Evolutionary conservation across 441 rosid genomes (phyloP).

Genomic region (Heliophila coronopifolia): DNA sequence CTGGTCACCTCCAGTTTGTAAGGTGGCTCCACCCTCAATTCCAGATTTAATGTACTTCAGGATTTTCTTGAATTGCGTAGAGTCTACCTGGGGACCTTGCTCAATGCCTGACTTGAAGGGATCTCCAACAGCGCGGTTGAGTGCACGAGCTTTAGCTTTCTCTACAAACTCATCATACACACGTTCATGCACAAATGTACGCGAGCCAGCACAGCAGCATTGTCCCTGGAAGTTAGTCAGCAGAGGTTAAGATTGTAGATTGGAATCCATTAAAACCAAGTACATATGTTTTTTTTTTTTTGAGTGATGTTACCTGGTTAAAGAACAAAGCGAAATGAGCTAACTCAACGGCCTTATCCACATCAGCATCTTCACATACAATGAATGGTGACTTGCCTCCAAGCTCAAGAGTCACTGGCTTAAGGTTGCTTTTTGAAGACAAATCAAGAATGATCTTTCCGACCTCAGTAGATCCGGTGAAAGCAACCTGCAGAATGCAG

Average conservation of each 20-base stretch:
- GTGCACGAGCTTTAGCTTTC: constrained; percentile 59
- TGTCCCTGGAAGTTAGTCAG: constrained; percentile 57
- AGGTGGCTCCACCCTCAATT: constrained; percentile 61
- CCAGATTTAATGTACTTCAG: constrained; percentile 58
- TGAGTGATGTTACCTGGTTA: constrained; percentile 47
- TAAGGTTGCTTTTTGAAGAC: constrained; percentile 65
- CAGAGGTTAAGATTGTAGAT: neutral
- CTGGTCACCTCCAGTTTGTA: constrained; percentile 72
- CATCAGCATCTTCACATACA: constrained; percentile 71
- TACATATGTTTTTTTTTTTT: too few relatives aligned
- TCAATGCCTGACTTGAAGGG: constrained; percentile 54
- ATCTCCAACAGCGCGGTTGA: constrained; percentile 51
- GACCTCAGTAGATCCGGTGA: constrained; percentile 61
- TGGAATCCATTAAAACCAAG: too few relatives aligned
- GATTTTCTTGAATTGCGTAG: constrained; percentile 63
- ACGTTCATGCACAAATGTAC: constrained; percentile 58
- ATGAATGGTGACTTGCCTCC: constrained; percentile 81
- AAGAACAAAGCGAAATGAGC: constrained; percentile 63
- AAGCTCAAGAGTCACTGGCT: constrained; percentile 67
- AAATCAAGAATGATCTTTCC: constrained; percentile 50
- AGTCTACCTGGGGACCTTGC: constrained; percentile 74
- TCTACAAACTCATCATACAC: constrained; percentile 64
- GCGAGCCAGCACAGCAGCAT: constrained; percentile 63
- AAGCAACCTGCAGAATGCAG: constrained; percentile 45
- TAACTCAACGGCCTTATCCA: constrained; percentile 55